Evolutionary conservation across 1,284 basidiomycete genomes (phyloP), one percentile per base, ranked within the genome.

Genomic region (Mixia osmundae): DNA sequence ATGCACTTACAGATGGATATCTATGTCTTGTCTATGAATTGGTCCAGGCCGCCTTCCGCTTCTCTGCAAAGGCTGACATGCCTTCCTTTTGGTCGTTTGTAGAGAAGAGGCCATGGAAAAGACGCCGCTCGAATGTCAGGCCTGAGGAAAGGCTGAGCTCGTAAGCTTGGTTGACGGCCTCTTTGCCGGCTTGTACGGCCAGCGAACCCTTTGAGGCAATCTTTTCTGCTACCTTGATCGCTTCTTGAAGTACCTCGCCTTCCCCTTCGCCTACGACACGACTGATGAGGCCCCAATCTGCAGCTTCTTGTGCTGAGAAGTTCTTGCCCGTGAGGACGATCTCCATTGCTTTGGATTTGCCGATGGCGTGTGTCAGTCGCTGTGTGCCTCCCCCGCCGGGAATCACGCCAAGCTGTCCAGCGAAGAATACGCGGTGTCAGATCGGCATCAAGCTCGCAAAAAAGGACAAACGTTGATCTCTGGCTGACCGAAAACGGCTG

Each of bases 31-130:
- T 25, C n/a, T 7, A 15, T 9, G 7, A 14, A 54, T 77, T 62
- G 36, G 67, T 69, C 59, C 79, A 94, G 30, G 68, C 66, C n/a
- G 83, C 61, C 60, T 79, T 79, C 54, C 89, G 69, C 67, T 95
- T 97, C 59, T 94, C 82, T n/a, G 73, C 72, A 53, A 97, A 95
- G n/a, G 87, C 89, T 25, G 64, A 55, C 89, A 94, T 95, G 19
- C 87, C 82, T 61, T 95, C 85, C 65, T 95, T 95, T 63, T 95
- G 89, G 57, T 97, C 89, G 43, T 76, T 69, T 28, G 51, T 35
- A 11, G 16, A 41, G 50, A 97, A 97, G 44, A 89, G 59, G 35
- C 72, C 66, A 50, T 95, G 79, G 76, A 95, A 95, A 35, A 89
- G 60, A 47, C 83, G 65, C 43, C 83, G 67, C 60, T 97, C 89